phyloP scores from a whole-genome alignment of 2,329 filamentous ascomycete genomes.

The Polytolypa hystricis region DNA sequence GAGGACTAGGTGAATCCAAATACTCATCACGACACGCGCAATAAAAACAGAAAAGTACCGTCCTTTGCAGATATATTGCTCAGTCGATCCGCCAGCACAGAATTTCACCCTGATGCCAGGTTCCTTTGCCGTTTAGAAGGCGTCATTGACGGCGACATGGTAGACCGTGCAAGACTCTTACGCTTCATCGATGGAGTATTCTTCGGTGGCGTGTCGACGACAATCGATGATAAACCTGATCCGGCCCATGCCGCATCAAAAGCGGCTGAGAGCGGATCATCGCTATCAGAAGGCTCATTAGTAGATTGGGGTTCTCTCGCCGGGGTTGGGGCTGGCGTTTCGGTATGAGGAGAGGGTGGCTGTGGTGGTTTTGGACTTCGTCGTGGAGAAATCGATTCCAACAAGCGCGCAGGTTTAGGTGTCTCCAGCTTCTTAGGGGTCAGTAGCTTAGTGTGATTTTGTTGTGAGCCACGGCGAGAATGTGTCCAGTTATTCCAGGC shows the following conservation, averaged over 20 bases:
- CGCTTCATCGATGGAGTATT: not conserved
- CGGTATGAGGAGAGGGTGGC: not conserved
- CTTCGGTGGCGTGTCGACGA: slow-evolving; percentile 10
- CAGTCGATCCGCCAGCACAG: too few species aligned
- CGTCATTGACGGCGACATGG: not conserved
- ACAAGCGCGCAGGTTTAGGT: too few species aligned
- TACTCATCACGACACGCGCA: too few species aligned
- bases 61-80: too few species aligned
- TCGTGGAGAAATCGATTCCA: too few species aligned
- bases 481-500: slow-evolving; percentile 2
- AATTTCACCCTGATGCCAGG: too few species aligned
- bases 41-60: too few species aligned
- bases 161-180: too few species aligned
- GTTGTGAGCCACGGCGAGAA: not conserved
- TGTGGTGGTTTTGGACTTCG: not conserved
- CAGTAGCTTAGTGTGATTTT: not conserved
- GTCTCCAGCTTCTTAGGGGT: not conserved
- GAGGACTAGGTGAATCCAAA: too few species aligned
- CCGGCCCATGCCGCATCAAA: slow-evolving; percentile 8
- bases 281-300: slow-evolving; percentile 8
- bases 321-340: not conserved
- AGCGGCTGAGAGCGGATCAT: slow-evolving; percentile 12
- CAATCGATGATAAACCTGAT: slow-evolving; percentile 13
- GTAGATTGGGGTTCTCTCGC: not conserved
- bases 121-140: not conserved